phyloP scores from a whole-genome alignment of 768 basidiomycete genomes.

The Pulveroboletus ravenelii region DNA sequence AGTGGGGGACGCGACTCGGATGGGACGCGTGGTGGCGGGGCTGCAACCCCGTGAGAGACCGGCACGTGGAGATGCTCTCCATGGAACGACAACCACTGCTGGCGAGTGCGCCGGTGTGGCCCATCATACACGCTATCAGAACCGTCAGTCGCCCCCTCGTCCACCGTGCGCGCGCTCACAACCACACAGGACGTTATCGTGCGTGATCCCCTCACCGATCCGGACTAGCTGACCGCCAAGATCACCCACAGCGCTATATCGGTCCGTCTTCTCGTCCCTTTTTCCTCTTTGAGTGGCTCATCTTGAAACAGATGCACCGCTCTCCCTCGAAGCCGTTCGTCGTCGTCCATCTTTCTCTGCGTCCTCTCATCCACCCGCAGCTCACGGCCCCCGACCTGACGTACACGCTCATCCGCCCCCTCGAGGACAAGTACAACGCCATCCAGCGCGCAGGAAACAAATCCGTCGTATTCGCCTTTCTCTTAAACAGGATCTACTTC shows the following conservation, averaged over 20 bases:
- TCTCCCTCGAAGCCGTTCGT: constrained; percentile 74
- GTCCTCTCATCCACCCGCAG: constrained; percentile 35
- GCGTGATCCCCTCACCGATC: constrained; percentile 1
- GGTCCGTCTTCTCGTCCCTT: constrained; percentile 38
- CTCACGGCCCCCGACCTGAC: constrained; percentile 83
- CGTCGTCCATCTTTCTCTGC: neutral
- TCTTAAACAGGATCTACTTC: constrained; percentile 85
- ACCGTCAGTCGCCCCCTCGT: constrained; percentile 34
- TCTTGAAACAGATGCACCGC: constrained; percentile 65
- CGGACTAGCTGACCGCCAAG: neutral
- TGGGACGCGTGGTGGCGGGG: constrained; percentile 32
- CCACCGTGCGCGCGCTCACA: constrained; percentile 7
- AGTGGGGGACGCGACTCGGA: constrained; percentile 27
- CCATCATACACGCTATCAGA: constrained; percentile 76
- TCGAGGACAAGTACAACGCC: constrained; percentile 79
- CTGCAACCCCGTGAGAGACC: constrained; percentile 25
- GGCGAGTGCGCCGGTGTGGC: constrained; percentile 64
- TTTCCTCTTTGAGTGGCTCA: constrained; percentile 1
- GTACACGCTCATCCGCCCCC: constrained; percentile 83
- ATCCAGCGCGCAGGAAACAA: constrained; percentile 73
- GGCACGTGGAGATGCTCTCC: neutral
- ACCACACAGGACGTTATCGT: constrained; percentile 60
- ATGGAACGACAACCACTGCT: constrained; percentile 39
- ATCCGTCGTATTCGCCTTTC: constrained; percentile 81
- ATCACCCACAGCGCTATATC: constrained; percentile 57